Evolutionary conservation across 192 early-diverging fungal genomes (phyloP), one percentile per base, ranked within the genome.

Genomic region (Entrophospora sp.): DNA sequence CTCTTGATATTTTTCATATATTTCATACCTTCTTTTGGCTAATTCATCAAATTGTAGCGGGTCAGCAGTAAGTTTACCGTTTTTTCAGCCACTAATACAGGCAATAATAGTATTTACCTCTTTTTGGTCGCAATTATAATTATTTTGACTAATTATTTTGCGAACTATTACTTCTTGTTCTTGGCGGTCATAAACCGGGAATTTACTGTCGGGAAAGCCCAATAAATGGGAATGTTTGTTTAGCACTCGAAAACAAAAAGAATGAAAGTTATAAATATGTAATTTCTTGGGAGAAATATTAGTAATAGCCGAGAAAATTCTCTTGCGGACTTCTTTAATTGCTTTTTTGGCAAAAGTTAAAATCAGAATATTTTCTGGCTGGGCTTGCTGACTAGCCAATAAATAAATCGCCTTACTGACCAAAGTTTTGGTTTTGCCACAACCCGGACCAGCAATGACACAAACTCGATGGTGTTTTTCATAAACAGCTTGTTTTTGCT

Each of bases 301-400:
- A 3, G 49, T 52, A 52, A 52, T 3, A 5, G 10, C 1, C 10
- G 49, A 52, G 22, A 52, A 52, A 52, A 52, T 20, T 5, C 49
- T 52, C 22, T 52, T 52, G 10, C 22, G 10, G 1, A 52, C 22
- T n/a, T n/a, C n/a, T n/a, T n/a, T n/a, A n/a, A n/a, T n/a, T n/a
- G n/a, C n/a, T n/a, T n/a, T n/a, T n/a, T 52, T 52, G 6, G 49
- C 49, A 52, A 52, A 52, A 52, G 49, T 52, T 52, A 52, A 52
- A 52, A 52, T 20, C 3, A 52, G 25, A 3, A 52, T 52, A 52
- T 5, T 52, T 52, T 52, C 14, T 4, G 49, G 49, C 1, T 1
- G 6, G 6, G 6, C 6, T 52, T 52, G 10, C 22, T 52, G 1
- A 1, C 49, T 5, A 9, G 49, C 14, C 25, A 52, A 5, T 25